Percentiles rank a stretch among this genome's conserved stretches.
These are phyloP conservation scores for Jatropha podagrica DNA, from an alignment of 441 rosid species.

Conservation along the genomic window DNA sequence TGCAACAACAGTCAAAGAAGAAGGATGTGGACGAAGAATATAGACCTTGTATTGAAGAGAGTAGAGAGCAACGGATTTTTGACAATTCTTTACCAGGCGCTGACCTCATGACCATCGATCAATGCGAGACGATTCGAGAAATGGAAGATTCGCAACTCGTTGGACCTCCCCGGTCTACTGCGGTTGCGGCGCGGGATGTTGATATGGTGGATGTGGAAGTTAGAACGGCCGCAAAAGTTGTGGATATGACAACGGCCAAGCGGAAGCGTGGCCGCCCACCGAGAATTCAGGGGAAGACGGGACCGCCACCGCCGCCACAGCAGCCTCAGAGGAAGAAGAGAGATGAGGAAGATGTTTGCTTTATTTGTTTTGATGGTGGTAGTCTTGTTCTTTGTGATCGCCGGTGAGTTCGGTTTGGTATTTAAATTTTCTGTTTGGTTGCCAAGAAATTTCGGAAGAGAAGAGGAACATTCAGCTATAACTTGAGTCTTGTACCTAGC, in stretches of 20 bases:
- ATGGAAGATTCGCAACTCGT: conserved; percentile 45
- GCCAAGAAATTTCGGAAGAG: not conserved
- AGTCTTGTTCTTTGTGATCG: conserved; percentile 98
- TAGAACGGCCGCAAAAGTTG: conserved; percentile 25
- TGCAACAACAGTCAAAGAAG: conserved; percentile 16
- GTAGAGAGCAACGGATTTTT: conserved; percentile 14
- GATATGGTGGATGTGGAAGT: conserved; percentile 31
- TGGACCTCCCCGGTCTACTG: conserved; percentile 16
- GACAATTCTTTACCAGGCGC: conserved; percentile 31
- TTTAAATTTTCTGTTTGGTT: not conserved
- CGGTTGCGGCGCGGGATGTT: conserved; percentile 19
- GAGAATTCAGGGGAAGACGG: conserved; percentile 34
- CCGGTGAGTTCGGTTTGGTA: conserved; percentile 50
- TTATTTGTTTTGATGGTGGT: conserved; percentile 99
- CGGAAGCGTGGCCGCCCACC: conserved; percentile 91
- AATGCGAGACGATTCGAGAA: conserved; percentile 46
- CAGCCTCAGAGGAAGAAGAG: conserved; percentile 34
- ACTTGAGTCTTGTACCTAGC: not conserved
- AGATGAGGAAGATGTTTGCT: conserved; percentile 94
- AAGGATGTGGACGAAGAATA: conserved; percentile 23
- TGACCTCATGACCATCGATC: conserved; percentile 57
- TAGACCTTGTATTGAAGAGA: conserved; percentile 28
- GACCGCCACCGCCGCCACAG: conserved; percentile 23
- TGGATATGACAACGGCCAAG: conserved; percentile 40
- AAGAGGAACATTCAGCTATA: not conserved